phyloP scores from a whole-genome alignment of 2,329 filamentous ascomycete species.

The Penicillium griseofulvum region DNA sequence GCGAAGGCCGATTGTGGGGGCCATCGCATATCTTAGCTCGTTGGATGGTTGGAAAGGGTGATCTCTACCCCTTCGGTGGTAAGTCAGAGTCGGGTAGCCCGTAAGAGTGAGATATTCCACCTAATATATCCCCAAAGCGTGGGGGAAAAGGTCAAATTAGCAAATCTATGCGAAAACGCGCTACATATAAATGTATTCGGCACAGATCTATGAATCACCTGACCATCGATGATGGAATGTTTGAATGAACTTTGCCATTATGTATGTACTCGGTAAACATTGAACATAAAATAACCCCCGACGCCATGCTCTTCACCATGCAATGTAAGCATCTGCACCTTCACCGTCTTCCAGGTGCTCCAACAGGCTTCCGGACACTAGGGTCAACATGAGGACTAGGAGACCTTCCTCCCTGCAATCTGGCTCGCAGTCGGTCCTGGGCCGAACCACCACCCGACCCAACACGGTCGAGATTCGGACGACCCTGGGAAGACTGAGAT shows the following conservation, averaged over 20 bases:
- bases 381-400: conserved; percentile 36
- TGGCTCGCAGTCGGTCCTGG: conserved; percentile 77
- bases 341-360: conserved; percentile 22
- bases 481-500: conserved; percentile 58
- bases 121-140: not conserved
- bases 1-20: not conserved
- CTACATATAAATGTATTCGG: not conserved
- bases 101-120: not conserved
- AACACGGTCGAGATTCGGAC: conserved; percentile 30
- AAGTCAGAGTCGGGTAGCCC: not conserved
- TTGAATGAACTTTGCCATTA: not conserved
- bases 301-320: conserved; percentile 21
- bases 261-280: conserved; percentile 6
- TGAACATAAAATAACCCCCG: conserved; percentile 14
- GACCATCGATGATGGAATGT: not conserved
- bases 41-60: not conserved
- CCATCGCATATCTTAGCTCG: not conserved
- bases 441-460: conserved; percentile 48
- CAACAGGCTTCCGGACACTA: conserved; percentile 34
- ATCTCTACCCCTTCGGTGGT: not conserved
- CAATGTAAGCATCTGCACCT: not conserved
- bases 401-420: conserved; percentile 62
- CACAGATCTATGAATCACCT: not conserved
- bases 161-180: not conserved
- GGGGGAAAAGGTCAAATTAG: not conserved